A percentile compares a stretch with the other conserved stretches of the same genome.
Conservation (phyloP, 140 eudicot genomes). For the Erigeron philadelphicus region DNA sequence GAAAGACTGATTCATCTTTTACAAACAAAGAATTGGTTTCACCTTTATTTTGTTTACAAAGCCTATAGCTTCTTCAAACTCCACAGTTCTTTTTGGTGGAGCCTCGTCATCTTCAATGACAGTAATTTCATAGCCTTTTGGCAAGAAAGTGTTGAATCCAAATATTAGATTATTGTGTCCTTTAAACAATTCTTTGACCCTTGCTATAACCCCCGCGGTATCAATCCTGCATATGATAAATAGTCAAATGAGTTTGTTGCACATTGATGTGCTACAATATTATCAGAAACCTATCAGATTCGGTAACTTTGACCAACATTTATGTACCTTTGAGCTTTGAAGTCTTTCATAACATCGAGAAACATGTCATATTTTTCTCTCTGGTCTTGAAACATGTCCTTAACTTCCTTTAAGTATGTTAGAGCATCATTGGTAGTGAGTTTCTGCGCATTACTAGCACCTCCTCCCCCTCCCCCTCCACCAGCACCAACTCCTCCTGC, state of each 20-base stretch:
- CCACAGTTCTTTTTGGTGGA: constrained; percentile 74
- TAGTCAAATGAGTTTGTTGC: constrained; percentile 15
- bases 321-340: constrained; percentile 79
- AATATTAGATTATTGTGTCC: constrained; percentile 73
- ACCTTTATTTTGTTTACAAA: constrained; percentile 77
- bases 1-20: constrained; percentile 3
- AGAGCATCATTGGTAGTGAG: constrained; percentile 82
- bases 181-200: constrained; percentile 77
- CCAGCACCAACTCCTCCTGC: constrained; percentile 8
- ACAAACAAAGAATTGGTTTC: neutral
- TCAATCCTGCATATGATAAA: constrained; percentile 55
- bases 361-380: constrained; percentile 78
- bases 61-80: constrained; percentile 62
- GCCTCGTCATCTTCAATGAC: constrained; percentile 69
- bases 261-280: constrained; percentile 3
- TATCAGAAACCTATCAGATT: neutral
- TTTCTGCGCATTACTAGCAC: constrained; percentile 49
- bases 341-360: constrained; percentile 61
- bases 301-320: constrained; percentile 1
- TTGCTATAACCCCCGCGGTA: constrained; percentile 74
- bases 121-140: constrained; percentile 90
- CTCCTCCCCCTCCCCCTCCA: constrained; percentile 36
- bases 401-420: constrained; percentile 75
- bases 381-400: constrained; percentile 81
- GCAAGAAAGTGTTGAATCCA: constrained; percentile 88